These are phyloP conservation scores for Fragaria iinumae DNA, from an alignment of 306 rosid genomes.

Conservation along the genomic window DNA sequence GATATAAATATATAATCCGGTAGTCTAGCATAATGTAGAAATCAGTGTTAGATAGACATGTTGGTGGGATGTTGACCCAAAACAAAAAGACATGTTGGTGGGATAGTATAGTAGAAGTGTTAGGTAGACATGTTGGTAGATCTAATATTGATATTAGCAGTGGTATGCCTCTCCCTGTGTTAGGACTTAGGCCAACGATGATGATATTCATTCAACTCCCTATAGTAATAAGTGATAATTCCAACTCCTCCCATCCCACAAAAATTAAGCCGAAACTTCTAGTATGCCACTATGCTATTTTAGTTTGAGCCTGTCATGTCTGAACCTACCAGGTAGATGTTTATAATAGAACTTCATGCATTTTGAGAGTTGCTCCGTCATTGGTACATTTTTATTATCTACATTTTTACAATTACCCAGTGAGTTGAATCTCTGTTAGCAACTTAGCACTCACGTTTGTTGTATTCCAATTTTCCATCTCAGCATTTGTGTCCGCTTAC, in stretches of 20 bases:
- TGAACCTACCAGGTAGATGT: background rate
- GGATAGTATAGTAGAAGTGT: too few relatives aligned
- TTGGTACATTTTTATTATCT: background rate
- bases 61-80: too few relatives aligned
- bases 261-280: background rate
- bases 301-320: too few relatives aligned
- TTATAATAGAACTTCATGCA: background rate
- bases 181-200: too few relatives aligned
- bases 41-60: too few relatives aligned
- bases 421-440: background rate
- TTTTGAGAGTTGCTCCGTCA: background rate
- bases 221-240: background rate
- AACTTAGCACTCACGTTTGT: background rate
- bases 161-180: too few relatives aligned
- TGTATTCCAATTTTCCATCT: background rate
- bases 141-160: too few relatives aligned
- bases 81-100: too few relatives aligned
- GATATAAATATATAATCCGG: too few relatives aligned
- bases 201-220: background rate
- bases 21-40: too few relatives aligned
- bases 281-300: background rate
- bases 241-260: background rate
- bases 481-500: background rate
- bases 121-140: too few relatives aligned
- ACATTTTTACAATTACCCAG: background rate